A percentile compares a stretch with the other conserved stretches of the same genome.
Evolutionary conservation across 371 early-diverging fungal species (phyloP).

Genomic region (Circinella minor): DNA sequence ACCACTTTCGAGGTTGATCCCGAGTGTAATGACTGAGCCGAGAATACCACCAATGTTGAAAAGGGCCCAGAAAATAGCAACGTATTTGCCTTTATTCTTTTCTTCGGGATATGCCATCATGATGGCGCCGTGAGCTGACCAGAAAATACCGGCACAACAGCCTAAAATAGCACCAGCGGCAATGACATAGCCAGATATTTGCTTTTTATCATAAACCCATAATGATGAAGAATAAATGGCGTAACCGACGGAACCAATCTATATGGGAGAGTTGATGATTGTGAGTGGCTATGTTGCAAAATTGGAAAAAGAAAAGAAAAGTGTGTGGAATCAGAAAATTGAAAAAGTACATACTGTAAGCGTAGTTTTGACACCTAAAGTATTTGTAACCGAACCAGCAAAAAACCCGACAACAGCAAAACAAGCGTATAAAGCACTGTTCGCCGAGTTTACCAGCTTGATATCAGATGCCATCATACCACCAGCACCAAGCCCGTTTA

Average conservation of each 20-base stretch:
- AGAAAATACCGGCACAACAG: slow-evolving; percentile 59
- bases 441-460: slow-evolving; percentile 66
- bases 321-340: background rate
- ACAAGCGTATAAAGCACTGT: slow-evolving; percentile 69
- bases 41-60: slow-evolving; percentile 83
- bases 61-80: slow-evolving; percentile 79
- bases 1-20: slow-evolving; percentile 56
- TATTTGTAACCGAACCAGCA: slow-evolving; percentile 66
- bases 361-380: slow-evolving; percentile 55
- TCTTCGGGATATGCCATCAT: slow-evolving; percentile 74
- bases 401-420: slow-evolving; percentile 74
- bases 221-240: slow-evolving; percentile 61
- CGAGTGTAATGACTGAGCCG: slow-evolving; percentile 74
- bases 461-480: slow-evolving; percentile 61
- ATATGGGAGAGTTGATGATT: slow-evolving; percentile 6
- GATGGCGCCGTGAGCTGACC: slow-evolving; percentile 73
- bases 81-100: slow-evolving; percentile 73
- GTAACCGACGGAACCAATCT: slow-evolving; percentile 58
- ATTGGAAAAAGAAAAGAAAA: background rate
- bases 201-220: slow-evolving; percentile 54
- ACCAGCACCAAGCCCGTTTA: slow-evolving; percentile 53
- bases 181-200: slow-evolving; percentile 51
- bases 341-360: slow-evolving; percentile 39
- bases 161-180: slow-evolving; percentile 71
- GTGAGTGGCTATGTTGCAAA: slow-evolving; percentile 1